These are phyloP conservation scores for Ceriops zippeliana DNA, from an alignment of 345 rosid species.

Conservation along the genomic window DNA sequence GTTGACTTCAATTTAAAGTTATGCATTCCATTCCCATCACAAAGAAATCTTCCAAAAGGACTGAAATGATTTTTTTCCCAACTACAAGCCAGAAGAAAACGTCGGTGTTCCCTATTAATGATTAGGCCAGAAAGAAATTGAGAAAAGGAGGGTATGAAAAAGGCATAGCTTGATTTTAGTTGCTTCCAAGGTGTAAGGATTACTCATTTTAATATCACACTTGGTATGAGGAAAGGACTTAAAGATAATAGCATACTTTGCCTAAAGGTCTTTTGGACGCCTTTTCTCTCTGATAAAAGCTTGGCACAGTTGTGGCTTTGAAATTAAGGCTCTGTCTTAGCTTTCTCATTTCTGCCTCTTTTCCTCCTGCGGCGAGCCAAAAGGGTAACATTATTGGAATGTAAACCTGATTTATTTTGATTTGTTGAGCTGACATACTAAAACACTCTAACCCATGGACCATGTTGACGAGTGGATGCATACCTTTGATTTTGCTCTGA, in stretches of 20 bases:
- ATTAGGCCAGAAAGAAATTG: neutral
- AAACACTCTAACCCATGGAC: neutral
- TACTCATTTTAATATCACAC: neutral
- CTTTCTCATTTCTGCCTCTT: constrained; percentile 37
- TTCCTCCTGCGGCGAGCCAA: constrained; percentile 38
- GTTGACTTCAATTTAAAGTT: constrained; percentile 13
- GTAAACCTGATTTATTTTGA: neutral
- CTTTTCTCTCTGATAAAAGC: constrained; percentile 33
- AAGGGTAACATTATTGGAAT: neutral
- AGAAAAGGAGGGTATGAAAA: neutral
- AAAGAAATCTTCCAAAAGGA: neutral
- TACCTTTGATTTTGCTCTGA: constrained; percentile 51
- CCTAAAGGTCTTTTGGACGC: constrained; percentile 28
- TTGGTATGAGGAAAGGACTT: neutral
- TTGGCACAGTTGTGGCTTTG: constrained; percentile 42
- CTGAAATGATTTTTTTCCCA: constrained; percentile 3
- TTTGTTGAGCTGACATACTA: neutral
- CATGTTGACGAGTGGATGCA: neutral
- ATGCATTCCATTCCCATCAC: neutral
- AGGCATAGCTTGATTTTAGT: neutral
- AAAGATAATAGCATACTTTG: constrained; percentile 34
- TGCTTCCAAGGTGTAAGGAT: neutral
- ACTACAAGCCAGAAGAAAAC: neutral
- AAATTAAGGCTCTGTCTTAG: constrained; percentile 38
- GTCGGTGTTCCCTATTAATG: neutral